Base-by-base conservation (phyloP, 345 rosid species). In the Erodium maritimum region DNA sequence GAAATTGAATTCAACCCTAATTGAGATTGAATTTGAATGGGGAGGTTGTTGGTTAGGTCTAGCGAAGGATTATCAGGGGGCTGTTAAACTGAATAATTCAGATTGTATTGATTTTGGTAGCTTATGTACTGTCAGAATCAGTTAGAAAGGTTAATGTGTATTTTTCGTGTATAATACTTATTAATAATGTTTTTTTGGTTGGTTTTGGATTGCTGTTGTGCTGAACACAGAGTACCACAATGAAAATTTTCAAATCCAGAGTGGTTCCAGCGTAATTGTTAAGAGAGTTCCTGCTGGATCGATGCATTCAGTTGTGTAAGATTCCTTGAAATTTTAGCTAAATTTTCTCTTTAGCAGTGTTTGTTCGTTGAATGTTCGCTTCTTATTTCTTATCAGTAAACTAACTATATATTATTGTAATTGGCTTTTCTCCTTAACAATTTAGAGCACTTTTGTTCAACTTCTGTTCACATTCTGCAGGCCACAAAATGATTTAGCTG, bases 281-380 rank as follows among this genome's bases (percentile, higher is more conserved):
- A 80, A 78, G 70, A 77, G 82, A 61, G 79, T 80, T 22, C 82
- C 80, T 61, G 75, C 69, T 1, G 71, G 77, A 60, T 46, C 63
- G n/a, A 64, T 11, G 29, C 75, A 56, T 24, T 19, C 33, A 0
- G 37, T 71, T 52, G 23, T 33, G 80, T 75, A 62, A 65, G 73
- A 21, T 54, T 37, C 22, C 42, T 48, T 7, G 17, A 24, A 53
- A 12, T 25, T 12, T 21, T 14, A 23, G 10, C 29, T 55, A 55
- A 20, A 2, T 55, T 23, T 14, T 55, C n/a, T 11, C 21, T 21
- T 21, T 21, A 19, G 33, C 12, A 23, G 22, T 54, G 23, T 19
- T 54, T 20, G 23, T 54, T 5, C 14, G 16, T 19, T n/a, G 23
- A n/a, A n/a, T 14, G 10, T 29, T 29, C 9, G 9, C 9, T 29